Conservation (phyloP, 768 basidiomycete species). For the Termitomyces sp. region DNA sequence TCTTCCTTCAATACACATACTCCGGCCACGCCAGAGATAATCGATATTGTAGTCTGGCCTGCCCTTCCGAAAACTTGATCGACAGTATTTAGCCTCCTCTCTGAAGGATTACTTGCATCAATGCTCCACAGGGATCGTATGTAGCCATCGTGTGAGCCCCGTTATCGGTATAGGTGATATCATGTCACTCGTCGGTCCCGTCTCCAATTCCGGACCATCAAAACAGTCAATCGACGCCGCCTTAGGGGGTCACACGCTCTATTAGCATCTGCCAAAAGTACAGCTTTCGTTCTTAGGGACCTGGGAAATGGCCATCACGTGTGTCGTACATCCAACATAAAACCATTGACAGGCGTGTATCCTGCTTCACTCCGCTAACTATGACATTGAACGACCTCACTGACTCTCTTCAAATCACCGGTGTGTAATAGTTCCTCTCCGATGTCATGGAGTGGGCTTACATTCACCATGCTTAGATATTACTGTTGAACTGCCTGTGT, state of each 20-base stretch:
- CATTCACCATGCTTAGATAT: conserved; percentile 5
- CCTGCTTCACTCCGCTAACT: background rate
- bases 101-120: too few relatives aligned
- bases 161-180: too few relatives aligned
- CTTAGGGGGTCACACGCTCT: conserved; percentile 2
- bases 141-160: too few relatives aligned
- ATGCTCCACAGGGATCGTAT: too few relatives aligned
- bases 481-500: conserved; percentile 7
- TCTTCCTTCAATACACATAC: background rate
- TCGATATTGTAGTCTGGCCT: background rate
- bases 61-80: background rate
- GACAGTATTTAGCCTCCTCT: too few relatives aligned
- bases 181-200: background rate
- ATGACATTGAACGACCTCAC: background rate
- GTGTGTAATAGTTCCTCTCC: background rate
- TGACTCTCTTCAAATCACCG: conserved; percentile 3
- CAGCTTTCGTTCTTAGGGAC: background rate
- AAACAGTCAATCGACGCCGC: background rate
- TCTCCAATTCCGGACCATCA: background rate
- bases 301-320: background rate
- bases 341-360: background rate
- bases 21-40: too few relatives aligned
- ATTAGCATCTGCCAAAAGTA: background rate
- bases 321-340: background rate
- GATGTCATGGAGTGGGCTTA: background rate